phyloP scores from a whole-genome alignment of 108 stramenopile species.

The Mediolabrus comicus region DNA sequence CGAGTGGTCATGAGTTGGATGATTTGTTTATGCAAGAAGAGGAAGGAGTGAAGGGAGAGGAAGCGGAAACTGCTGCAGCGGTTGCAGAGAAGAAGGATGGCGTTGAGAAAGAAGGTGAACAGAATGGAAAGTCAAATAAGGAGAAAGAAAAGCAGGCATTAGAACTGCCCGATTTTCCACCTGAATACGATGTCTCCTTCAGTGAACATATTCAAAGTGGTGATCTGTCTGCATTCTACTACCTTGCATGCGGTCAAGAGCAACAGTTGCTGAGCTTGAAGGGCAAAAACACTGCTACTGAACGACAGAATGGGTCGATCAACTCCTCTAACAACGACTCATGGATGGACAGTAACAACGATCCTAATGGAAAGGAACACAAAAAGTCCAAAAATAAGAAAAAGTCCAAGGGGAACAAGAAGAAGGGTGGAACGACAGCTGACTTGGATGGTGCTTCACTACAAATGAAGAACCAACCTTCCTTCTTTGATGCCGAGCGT shows the following conservation, averaged over 20 bases:
- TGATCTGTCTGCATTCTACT: slow-evolving; percentile 74
- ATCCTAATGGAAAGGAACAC: not conserved
- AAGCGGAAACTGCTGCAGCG: slow-evolving; percentile 2
- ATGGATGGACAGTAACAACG: slow-evolving; percentile 1
- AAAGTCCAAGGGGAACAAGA: slow-evolving; percentile 21
- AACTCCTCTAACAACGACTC: slow-evolving; percentile 6
- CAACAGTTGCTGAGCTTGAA: slow-evolving; percentile 18
- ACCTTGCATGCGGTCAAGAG: slow-evolving; percentile 74
- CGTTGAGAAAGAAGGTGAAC: slow-evolving; percentile 9
- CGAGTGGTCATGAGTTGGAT: slow-evolving; percentile 29
- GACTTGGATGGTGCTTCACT: not conserved
- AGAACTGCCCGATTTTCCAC: slow-evolving; percentile 14
- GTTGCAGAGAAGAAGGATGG: not conserved
- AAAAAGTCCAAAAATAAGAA: slow-evolving; percentile 57
- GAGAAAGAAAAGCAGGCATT: slow-evolving; percentile 31
- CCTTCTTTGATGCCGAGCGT: slow-evolving; percentile 41
- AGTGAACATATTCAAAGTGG: slow-evolving; percentile 23
- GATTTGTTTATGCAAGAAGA: not conserved
- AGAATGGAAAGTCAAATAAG: slow-evolving; percentile 14
- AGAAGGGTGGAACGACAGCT: not conserved
- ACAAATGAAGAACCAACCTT: not conserved
- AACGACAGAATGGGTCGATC: slow-evolving; percentile 1
- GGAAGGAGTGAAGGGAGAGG: not conserved
- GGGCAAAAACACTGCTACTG: not conserved
- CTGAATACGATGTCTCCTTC: slow-evolving; percentile 33